Conservation (phyloP, 805 yeast species). For the Sugiyamaella boreocaroliniensis region DNA sequence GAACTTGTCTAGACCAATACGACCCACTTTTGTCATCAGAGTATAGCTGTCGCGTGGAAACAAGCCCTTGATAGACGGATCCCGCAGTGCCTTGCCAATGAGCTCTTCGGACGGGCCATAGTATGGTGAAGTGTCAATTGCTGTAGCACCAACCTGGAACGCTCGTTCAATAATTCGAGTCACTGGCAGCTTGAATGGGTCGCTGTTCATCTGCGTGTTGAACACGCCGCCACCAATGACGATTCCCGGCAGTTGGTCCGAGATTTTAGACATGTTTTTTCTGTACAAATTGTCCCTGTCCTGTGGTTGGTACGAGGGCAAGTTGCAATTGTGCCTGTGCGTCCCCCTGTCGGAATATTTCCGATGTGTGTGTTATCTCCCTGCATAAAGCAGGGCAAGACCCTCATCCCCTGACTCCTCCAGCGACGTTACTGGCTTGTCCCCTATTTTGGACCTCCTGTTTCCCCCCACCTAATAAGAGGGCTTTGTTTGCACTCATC, state of each 20-base stretch:
- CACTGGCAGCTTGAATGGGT: slow-evolving; percentile 57
- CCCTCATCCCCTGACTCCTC: too few relatives aligned
- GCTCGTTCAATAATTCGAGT: slow-evolving; percentile 52
- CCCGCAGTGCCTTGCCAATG: slow-evolving; percentile 60
- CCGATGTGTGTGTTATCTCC: too few relatives aligned
- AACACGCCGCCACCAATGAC: slow-evolving; percentile 85
- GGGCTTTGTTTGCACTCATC: too few relatives aligned
- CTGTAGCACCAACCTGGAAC: slow-evolving; percentile 59
- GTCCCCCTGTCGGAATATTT: too few relatives aligned
- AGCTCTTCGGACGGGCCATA: slow-evolving; percentile 82
- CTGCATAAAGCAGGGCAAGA: too few relatives aligned
- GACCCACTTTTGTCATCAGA: slow-evolving; percentile 81
- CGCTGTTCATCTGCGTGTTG: slow-evolving; percentile 71
- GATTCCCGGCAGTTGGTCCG: slow-evolving; percentile 32
- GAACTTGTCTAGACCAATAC: slow-evolving; percentile 60
- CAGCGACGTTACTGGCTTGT: too few relatives aligned
- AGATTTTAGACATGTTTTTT: slow-evolving; percentile 1
- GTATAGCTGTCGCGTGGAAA: slow-evolving; percentile 53
- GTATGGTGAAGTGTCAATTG: slow-evolving; percentile 88
- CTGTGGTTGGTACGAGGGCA: too few relatives aligned
- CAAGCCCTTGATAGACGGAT: slow-evolving; percentile 27
- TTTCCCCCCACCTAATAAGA: too few relatives aligned
- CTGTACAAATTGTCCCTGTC: too few relatives aligned
- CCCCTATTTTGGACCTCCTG: too few relatives aligned
- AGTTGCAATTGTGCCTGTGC: too few relatives aligned